Evolutionary conservation across 1,139 yeast genomes (phyloP).

Genomic region (Debaryomycetaceae sp.): DNA sequence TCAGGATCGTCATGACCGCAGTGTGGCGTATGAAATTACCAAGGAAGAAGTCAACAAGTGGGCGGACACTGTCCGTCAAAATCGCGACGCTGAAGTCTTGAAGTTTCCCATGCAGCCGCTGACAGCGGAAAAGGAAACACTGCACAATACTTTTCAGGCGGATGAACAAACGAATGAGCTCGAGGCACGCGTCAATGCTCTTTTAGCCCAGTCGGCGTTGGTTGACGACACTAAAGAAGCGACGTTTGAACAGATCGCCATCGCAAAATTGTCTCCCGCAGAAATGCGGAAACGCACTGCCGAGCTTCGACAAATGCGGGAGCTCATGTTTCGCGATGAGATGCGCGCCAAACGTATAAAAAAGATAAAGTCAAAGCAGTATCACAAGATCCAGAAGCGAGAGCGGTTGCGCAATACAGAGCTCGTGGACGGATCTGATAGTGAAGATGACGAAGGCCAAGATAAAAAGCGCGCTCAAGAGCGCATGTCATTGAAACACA

Average conservation of each 20-base stretch:
- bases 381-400: constrained; percentile 76
- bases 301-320: constrained; percentile 86
- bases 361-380: constrained; percentile 88
- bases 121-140: constrained; percentile 13
- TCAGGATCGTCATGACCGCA: constrained; percentile 77
- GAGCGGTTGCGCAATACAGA: constrained; percentile 64
- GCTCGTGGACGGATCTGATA: constrained; percentile 56
- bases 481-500: constrained; percentile 86
- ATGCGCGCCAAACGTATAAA: constrained; percentile 81
- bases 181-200: constrained; percentile 53
- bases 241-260: constrained; percentile 76
- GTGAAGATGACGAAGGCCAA: constrained; percentile 47
- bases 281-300: constrained; percentile 70
- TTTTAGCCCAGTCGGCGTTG: constrained; percentile 56
- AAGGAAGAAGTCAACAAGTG: constrained; percentile 81
- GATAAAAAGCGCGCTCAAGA: constrained; percentile 74
- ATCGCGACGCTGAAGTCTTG: constrained; percentile 77
- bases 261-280: constrained; percentile 72
- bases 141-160: constrained; percentile 34
- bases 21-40: constrained; percentile 83
- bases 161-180: constrained; percentile 43
- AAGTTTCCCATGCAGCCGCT: constrained; percentile 53
- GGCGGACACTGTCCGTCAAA: constrained; percentile 72
- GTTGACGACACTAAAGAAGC: constrained; percentile 67
- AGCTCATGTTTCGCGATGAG: constrained; percentile 92